A percentile compares a stretch with the other conserved stretches of the same genome.
These are phyloP conservation scores for Volvariella volvacea DNA, from an alignment of 1,284 basidiomycete genomes.

Conservation along the genomic window DNA sequence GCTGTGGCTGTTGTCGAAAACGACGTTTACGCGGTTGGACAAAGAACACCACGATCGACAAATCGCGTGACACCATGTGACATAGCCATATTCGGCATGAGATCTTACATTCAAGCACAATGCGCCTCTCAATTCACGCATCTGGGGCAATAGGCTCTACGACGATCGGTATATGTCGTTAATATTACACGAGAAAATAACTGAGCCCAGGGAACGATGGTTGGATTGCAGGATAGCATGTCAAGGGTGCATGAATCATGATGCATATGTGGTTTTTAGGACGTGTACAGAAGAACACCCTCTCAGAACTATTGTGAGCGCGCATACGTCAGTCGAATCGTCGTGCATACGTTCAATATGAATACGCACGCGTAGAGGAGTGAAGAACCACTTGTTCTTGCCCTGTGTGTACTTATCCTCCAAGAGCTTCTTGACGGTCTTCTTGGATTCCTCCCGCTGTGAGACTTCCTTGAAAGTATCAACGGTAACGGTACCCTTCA, in stretches of 20 bases:
- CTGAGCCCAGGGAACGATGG: too few species aligned
- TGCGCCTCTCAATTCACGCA: too few species aligned
- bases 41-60: too few species aligned
- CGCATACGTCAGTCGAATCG: background rate
- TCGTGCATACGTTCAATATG: background rate
- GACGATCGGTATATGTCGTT: too few species aligned
- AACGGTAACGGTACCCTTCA: slow-evolving; percentile 77
- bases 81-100: too few species aligned
- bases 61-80: too few species aligned
- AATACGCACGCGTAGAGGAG: slow-evolving; percentile 61
- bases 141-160: too few species aligned
- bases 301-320: slow-evolving; percentile 25
- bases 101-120: too few species aligned
- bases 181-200: too few species aligned
- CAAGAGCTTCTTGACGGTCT: slow-evolving; percentile 90
- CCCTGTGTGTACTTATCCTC: slow-evolving; percentile 89
- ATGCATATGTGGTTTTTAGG: background rate
- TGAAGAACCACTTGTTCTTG: slow-evolving; percentile 97
- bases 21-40: too few species aligned
- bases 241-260: background rate
- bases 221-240: too few species aligned
- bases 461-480: slow-evolving; percentile 96
- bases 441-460: slow-evolving; percentile 90
- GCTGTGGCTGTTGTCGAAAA: too few species aligned
- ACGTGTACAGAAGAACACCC: slow-evolving; percentile 16